phyloP scores from a whole-genome alignment of 2,329 filamentous ascomycete genomes.

The Fusarium marasasianum region DNA sequence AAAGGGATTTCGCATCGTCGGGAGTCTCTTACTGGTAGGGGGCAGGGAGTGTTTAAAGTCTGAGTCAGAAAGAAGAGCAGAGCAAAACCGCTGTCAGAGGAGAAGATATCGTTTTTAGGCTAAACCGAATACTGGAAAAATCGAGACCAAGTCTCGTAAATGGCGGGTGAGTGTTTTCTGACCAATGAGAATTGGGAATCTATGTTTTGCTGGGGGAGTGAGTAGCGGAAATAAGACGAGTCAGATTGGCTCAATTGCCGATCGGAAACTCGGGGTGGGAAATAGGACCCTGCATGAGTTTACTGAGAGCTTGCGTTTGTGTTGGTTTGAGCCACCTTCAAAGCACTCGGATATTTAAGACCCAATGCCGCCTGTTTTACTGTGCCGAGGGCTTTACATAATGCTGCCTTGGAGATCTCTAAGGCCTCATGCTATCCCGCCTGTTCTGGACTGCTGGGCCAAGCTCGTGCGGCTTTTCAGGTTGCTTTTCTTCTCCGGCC shows the following conservation, averaged over 20 bases:
- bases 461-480: background rate
- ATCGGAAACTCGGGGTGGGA: slow-evolving; percentile 14
- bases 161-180: background rate
- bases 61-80: slow-evolving; percentile 18
- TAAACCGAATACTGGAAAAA: slow-evolving; percentile 31
- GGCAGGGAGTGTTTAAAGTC: slow-evolving; percentile 7
- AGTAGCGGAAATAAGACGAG: slow-evolving; percentile 23
- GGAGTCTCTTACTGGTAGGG: background rate
- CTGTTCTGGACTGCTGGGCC: background rate
- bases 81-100: background rate
- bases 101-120: slow-evolving; percentile 16
- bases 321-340: slow-evolving; percentile 11
- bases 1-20: slow-evolving; percentile 10
- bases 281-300: slow-evolving; percentile 33
- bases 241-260: slow-evolving; percentile 33
- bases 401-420: background rate
- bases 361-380: background rate
- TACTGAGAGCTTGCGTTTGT: background rate
- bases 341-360: background rate
- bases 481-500: background rate
- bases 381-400: background rate
- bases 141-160: background rate
- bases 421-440: background rate
- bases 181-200: background rate
- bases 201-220: slow-evolving; percentile 3